Conservation (phyloP, 768 basidiomycete species). For the Chalciporus piperatus region DNA sequence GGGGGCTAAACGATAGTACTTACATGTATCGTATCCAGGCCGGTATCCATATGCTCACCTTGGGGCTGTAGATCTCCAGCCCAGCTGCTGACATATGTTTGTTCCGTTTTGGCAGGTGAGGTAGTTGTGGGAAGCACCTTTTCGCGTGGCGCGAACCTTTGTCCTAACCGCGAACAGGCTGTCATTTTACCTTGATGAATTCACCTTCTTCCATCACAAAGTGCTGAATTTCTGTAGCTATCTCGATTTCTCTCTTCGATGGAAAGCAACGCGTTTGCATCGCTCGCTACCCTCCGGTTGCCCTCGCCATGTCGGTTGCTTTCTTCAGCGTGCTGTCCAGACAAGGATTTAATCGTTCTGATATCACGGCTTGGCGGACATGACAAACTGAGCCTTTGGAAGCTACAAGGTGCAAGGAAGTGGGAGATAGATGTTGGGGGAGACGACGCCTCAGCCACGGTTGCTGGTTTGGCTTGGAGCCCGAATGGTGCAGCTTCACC, state of each 20-base stretch:
- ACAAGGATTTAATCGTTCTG: conserved; percentile 75
- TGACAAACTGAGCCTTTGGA: conserved; percentile 77
- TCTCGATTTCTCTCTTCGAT: conserved; percentile 22
- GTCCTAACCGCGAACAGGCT: conserved; percentile 16
- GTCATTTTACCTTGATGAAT: conserved; percentile 20
- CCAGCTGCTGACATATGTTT: neutral
- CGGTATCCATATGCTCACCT: no score
- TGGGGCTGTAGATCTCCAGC: no score
- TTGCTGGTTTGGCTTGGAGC: conserved; percentile 72
- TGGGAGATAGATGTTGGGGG: conserved; percentile 77
- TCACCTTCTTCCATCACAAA: conserved; percentile 12
- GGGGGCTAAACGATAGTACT: conserved; percentile 37
- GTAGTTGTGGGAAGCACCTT: conserved; percentile 22
- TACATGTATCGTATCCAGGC: neutral
- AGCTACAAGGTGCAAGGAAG: conserved; percentile 71
- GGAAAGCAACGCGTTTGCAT: conserved; percentile 47
- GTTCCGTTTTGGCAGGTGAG: conserved; percentile 6
- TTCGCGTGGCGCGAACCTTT: conserved; percentile 27
- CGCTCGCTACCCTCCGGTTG: conserved; percentile 55
- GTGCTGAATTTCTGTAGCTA: neutral
- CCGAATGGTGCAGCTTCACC: conserved; percentile 59
- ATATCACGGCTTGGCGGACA: conserved; percentile 64
- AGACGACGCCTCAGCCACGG: conserved; percentile 42
- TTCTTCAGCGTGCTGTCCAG: conserved; percentile 72
- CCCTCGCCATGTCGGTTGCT: conserved; percentile 58